Evolutionary conservation across 306 rosid genomes (phyloP).

Genomic region (Cicer judaicum): DNA sequence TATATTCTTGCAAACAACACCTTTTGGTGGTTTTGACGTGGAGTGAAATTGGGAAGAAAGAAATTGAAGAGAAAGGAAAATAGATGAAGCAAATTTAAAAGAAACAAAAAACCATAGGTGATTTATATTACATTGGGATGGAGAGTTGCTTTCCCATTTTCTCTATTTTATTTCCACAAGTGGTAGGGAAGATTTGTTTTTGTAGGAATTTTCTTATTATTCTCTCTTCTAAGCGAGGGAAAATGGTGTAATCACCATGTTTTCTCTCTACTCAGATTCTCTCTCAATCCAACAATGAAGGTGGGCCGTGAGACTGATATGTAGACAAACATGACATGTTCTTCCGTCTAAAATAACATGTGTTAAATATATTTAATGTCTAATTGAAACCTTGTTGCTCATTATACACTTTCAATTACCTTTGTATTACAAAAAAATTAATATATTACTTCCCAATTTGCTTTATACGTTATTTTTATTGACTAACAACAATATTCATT

Average conservation of each 20-base stretch:
- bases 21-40: background rate
- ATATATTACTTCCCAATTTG: constrained; percentile 4
- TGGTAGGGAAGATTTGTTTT: no score
- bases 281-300: background rate
- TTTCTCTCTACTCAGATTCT: background rate
- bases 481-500: constrained; percentile 7
- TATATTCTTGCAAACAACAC: background rate
- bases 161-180: no score
- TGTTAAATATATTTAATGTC: background rate
- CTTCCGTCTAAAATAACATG: background rate
- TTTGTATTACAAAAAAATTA: background rate
- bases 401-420: background rate
- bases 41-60: background rate
- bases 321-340: constrained; percentile 2
- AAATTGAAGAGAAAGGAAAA: background rate
- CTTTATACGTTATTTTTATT: background rate
- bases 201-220: background rate
- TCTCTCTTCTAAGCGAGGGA: background rate
- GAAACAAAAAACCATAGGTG: no score
- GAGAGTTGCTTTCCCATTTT: no score
- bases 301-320: background rate
- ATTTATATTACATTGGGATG: no score
- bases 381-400: background rate
- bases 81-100: no score
- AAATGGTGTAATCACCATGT: background rate